These are phyloP conservation scores for Talaromyces liani DNA, from an alignment of 495 filamentous ascomycete species.

Conservation along the genomic window DNA sequence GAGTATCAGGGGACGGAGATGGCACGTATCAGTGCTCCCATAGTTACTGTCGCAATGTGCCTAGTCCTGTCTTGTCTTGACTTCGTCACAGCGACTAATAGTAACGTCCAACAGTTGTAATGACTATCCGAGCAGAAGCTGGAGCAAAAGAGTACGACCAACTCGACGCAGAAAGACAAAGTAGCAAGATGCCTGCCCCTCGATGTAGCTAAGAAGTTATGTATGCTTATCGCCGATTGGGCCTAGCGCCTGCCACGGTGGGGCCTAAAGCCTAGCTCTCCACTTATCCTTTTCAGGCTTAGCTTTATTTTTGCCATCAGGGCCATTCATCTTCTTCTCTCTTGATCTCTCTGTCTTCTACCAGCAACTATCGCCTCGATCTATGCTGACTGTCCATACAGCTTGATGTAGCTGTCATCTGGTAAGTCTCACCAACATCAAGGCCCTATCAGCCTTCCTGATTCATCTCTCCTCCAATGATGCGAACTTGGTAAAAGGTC, in stretches of 20 bases:
- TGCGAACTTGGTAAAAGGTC: conserved; percentile 60
- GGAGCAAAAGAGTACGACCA: not conserved
- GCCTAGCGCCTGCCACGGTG: not conserved
- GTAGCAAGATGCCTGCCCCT: not conserved
- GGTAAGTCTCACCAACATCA: no score
- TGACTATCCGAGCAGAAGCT: not conserved
- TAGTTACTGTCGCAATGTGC: not conserved
- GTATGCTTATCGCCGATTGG: not conserved
- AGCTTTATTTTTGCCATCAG: not conserved
- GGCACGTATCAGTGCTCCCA: not conserved
- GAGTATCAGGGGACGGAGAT: not conserved
- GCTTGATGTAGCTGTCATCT: not conserved
- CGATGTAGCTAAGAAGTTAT: not conserved
- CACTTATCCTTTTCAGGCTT: not conserved
- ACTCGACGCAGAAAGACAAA: not conserved
- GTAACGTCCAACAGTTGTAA: not conserved
- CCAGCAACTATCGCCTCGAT: not conserved
- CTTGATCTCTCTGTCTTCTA: not conserved
- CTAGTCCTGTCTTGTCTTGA: not conserved
- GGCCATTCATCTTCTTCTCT: not conserved
- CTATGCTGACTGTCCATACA: not conserved
- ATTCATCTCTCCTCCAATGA: conserved; percentile 38
- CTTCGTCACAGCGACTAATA: not conserved
- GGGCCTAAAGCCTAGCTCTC: not conserved
- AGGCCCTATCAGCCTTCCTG: no score